phyloP scores from a whole-genome alignment of 208 protist genomes.

The Novymonas esmeraldas region DNA sequence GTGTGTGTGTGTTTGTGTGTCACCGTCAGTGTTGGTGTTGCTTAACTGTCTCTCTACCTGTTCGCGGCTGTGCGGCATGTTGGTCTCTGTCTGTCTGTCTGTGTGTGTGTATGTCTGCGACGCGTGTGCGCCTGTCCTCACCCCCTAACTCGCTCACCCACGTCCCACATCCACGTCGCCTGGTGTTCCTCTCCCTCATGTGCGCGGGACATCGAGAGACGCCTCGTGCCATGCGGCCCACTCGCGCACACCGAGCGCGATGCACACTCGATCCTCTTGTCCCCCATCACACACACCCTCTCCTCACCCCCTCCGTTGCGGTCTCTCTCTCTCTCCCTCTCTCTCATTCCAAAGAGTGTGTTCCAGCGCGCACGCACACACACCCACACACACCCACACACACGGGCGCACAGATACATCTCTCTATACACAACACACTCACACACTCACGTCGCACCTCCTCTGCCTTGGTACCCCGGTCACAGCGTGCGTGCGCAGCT shows the following conservation, averaged over 20 bases:
- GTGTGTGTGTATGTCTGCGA: neutral
- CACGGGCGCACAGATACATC: no score
- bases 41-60: no score
- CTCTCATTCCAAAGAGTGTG: neutral
- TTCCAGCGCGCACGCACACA: neutral
- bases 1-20: neutral
- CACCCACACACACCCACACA: neutral
- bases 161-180: no score
- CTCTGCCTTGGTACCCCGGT: no score
- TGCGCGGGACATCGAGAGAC: neutral
- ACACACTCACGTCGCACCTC: neutral
- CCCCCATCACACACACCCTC: neutral
- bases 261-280: neutral
- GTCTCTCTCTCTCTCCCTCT: neutral
- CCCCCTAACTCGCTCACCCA: no score
- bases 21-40: neutral
- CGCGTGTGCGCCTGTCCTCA: neutral
- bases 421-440: neutral
- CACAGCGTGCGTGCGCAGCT: no score
- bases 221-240: no score
- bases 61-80: neutral
- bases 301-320: neutral
- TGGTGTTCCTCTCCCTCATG: neutral
- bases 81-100: neutral
- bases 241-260: no score